phyloP scores from a whole-genome alignment of 2,329 filamentous ascomycete genomes.

The Fonsecaea erecta region DNA sequence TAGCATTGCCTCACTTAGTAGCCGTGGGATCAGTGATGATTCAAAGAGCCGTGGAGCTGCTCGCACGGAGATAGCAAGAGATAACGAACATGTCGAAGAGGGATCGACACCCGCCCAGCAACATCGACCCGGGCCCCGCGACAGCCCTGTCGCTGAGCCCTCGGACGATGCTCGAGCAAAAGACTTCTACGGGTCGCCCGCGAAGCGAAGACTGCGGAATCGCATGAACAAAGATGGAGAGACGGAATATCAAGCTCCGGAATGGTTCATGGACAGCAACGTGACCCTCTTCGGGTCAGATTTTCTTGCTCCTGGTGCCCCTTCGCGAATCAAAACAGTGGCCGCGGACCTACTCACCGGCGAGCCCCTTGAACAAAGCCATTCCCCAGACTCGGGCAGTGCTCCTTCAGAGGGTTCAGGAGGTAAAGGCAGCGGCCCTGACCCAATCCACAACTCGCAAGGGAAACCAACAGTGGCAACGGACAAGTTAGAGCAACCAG shows the following conservation, averaged over 20 bases:
- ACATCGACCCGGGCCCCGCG: slow-evolving; percentile 1
- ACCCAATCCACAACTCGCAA: neutral
- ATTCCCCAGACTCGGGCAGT: slow-evolving; percentile 10
- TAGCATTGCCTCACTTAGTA: slow-evolving; percentile 15
- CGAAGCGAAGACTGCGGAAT: slow-evolving; percentile 30
- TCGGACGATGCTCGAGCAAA: slow-evolving; percentile 8
- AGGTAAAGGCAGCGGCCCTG: slow-evolving; percentile 3
- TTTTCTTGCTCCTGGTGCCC: slow-evolving; percentile 6
- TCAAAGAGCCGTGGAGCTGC: slow-evolving; percentile 9
- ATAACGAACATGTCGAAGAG: slow-evolving; percentile 10
- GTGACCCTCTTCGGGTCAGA: slow-evolving; percentile 24
- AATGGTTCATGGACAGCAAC: slow-evolving; percentile 34
- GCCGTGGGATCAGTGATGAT: slow-evolving; percentile 17
- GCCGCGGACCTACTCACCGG: slow-evolving; percentile 27
- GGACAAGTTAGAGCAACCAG: neutral
- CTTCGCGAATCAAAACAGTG: slow-evolving; percentile 26
- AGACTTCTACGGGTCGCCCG: slow-evolving; percentile 31
- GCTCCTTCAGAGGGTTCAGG: slow-evolving; percentile 11
- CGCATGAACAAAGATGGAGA: slow-evolving; percentile 23
- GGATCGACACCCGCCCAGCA: slow-evolving; percentile 7
- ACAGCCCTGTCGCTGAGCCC: slow-evolving; percentile 6
- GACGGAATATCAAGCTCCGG: slow-evolving; percentile 23
- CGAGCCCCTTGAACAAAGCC: slow-evolving; percentile 21
- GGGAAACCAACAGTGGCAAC: neutral
- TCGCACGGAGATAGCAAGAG: slow-evolving; percentile 20